Base-by-base conservation (phyloP, 2,329 filamentous ascomycete species). In the Fusarium pseudoanthophilum region DNA sequence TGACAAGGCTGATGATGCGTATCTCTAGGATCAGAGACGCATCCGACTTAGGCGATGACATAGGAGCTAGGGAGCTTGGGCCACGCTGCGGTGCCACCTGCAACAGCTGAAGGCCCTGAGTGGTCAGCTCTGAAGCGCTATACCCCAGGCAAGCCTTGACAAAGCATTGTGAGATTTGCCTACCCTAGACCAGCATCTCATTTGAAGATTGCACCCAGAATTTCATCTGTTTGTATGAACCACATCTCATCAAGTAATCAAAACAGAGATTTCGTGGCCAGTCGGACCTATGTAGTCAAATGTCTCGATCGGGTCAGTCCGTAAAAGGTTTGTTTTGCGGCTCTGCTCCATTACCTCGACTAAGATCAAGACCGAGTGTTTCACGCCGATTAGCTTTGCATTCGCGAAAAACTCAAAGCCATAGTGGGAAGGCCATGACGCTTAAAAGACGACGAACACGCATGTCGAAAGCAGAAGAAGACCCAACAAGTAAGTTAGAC, bases 11-110 rank as follows among this genome's bases (percentile, higher is more conserved):
- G 67, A 64, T 69, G 57, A 65, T 55, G 56, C 60, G 30, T 58
- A 49, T 48, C 57, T 72, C 45, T 14, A 53, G 59, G 36, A 28
- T 40, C 26, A 21, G 30, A 36, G 28, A 58, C 24, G 30, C 56
- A 51, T 36, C 21, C 34, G 60, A 51, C 45, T 60, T 60, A 58
- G 64, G 45, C 60, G 55, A 63, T 73, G 70, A 67, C 66, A 66
- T 71, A 60, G 48, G 49, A 36, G 37, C 30, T 55, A 46, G 40
- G 72, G 60, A 76, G 75, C 72, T 77, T 69, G 72, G 72, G 60
- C 72, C 72, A 49, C 21, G 37, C 40, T 64, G 63, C 37, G 55
- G 57, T 52, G 15, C 37, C 71, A 74, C 71, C 71, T 73, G 71
- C 59, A 7, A 18, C 24, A 63, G 30, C 39, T n/a, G 39, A 58